Base-by-base conservation (phyloP, 169 alveolate genomes). In the Eimeria necatrix region DNA sequence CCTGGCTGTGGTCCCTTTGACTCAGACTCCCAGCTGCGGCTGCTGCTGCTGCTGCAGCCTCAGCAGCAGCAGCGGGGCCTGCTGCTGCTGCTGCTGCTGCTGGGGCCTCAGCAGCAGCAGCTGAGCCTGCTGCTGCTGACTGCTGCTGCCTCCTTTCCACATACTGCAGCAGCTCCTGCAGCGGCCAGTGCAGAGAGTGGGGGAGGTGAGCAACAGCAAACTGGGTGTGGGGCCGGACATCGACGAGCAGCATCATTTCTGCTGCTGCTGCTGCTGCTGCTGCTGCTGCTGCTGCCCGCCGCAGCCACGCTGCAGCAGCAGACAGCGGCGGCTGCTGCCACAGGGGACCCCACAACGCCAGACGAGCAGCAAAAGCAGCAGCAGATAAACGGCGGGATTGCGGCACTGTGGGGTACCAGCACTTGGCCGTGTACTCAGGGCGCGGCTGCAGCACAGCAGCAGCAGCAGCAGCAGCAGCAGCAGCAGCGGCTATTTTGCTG, bases 201-300 rank as follows among this genome's bases (percentile, higher is more conserved):
- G 76, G 76, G 26, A 64, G 76, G 26, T 64, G 76, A 10, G 76
- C 76, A 64, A 64, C 76, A 5, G 26, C 76, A 64, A 64, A 64
- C 26, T 64, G 76, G 5, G 76, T 64, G 26, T 5, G 41, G 76
- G 76, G 76, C 76, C 76, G 14, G 32, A 64, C 76, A 64, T 64
- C 76, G 26, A 64, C 20, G 41, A 64, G 76, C 76, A 64, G 41
- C 76, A 64, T 9, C 76, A 64, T 64, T 5, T 64, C 56, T 24
- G 56, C 84, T 73, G 48, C 56, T 73, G 84, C 84, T 9, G 84
- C 49, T 68, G 78, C 78, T 20, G 78, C 78, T n/a, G n/a, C n/a
- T n/a, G n/a, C n/a, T n/a, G n/a, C n/a, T n/a, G n/a, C n/a, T 68
- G 24, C 78, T 73, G 84, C 84, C 53, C 20, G 76, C 76, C 76